phyloP scores from a whole-genome alignment of 768 basidiomycete species.

The Cystofilobasidium ferigula region DNA sequence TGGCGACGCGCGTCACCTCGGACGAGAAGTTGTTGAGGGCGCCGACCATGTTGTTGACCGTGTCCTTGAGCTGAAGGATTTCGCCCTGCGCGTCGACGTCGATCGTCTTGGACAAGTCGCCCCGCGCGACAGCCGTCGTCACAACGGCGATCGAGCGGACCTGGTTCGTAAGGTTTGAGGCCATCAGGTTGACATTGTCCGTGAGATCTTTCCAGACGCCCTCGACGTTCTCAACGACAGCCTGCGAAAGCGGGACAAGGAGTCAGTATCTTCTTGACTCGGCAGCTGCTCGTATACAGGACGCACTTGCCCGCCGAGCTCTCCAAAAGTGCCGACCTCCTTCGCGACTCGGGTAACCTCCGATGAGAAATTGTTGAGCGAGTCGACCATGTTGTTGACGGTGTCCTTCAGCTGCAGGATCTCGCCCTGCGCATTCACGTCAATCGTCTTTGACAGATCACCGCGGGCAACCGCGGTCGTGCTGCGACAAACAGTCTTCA shows the following conservation, averaged over 20 bases:
- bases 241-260: slow-evolving; percentile 36
- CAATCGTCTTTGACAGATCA: slow-evolving; percentile 72
- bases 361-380: slow-evolving; percentile 36
- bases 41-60: slow-evolving; percentile 39
- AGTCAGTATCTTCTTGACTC: neutral
- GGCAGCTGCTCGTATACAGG: too few species aligned
- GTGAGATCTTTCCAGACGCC: slow-evolving; percentile 28
- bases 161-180: slow-evolving; percentile 17
- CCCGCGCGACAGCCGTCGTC: slow-evolving; percentile 62
- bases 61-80: slow-evolving; percentile 62
- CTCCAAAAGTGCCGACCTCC: slow-evolving; percentile 74
- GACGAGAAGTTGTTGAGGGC: slow-evolving; percentile 36
- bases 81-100: slow-evolving; percentile 90
- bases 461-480: slow-evolving; percentile 67
- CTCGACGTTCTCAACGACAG: slow-evolving; percentile 26
- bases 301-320: slow-evolving; percentile 52
- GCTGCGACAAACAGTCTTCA: neutral
- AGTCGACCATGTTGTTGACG: slow-evolving; percentile 38
- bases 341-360: slow-evolving; percentile 35
- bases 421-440: slow-evolving; percentile 87
- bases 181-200: slow-evolving; percentile 28
- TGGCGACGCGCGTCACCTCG: slow-evolving; percentile 36
- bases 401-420: slow-evolving; percentile 58
- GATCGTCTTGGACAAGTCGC: slow-evolving; percentile 72
- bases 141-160: slow-evolving; percentile 26